Percentiles rank a stretch among this genome's conserved stretches.
Evolutionary conservation across 306 rosid genomes (phyloP).

Genomic region (Mimosa pudica): DNA sequence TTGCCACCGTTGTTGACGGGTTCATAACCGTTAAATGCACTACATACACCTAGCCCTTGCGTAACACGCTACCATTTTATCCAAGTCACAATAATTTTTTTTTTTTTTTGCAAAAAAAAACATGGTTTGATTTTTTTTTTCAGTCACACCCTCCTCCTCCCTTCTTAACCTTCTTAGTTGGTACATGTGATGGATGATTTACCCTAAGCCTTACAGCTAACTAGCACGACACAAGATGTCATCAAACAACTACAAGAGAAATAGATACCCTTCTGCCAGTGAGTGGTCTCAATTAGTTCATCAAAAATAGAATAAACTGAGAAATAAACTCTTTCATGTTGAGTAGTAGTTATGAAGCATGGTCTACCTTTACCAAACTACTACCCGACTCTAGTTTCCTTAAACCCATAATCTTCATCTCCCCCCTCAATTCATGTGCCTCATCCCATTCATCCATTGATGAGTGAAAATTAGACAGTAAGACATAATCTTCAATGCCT

Average conservation of each 20-base stretch:
- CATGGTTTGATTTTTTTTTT: too few relatives aligned
- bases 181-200: too few relatives aligned
- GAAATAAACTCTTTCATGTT: background rate
- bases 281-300: too few relatives aligned
- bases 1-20: too few relatives aligned
- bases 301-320: background rate
- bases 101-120: too few relatives aligned
- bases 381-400: background rate
- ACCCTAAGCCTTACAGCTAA: background rate
- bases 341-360: background rate
- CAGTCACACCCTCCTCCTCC: too few relatives aligned
- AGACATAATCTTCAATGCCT: conserved; percentile 5
- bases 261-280: background rate
- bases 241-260: background rate
- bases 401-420: background rate
- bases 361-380: background rate
- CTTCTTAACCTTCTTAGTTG: too few relatives aligned
- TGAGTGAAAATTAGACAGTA: conserved; percentile 16
- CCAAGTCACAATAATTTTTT: too few relatives aligned
- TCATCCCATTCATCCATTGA: conserved; percentile 2
- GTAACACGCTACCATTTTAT: too few relatives aligned
- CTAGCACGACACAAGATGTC: background rate
- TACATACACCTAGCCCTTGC: too few relatives aligned
- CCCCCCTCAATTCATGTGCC: background rate
- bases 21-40: too few relatives aligned